phyloP scores from a whole-genome alignment of 352 stramenopile genomes.

The Phytophthora kernoviae region DNA sequence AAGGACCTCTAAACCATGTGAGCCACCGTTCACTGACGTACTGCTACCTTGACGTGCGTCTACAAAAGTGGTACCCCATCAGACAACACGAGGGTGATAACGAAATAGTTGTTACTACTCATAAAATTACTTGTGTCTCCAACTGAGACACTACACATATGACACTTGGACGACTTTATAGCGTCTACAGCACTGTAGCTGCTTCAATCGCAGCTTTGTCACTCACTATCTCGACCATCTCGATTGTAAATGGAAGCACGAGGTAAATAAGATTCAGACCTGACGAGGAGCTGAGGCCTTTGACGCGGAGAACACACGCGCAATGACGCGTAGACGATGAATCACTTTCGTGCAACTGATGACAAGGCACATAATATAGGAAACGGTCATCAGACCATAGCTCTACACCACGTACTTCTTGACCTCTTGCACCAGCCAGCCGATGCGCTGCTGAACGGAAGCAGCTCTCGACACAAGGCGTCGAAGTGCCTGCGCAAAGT shows the following conservation, averaged over 20 bases:
- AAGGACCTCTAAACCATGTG: conserved; percentile 7
- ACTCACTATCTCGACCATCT: conserved; percentile 12
- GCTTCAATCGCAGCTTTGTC: conserved; percentile 23
- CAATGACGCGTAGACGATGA: too few species aligned
- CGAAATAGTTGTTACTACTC: conserved; percentile 16
- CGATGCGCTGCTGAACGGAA: conserved; percentile 58
- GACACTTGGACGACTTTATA: conserved; percentile 16
- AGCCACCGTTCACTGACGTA: conserved; percentile 12
- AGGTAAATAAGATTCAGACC: conserved; percentile 28
- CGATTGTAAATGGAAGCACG: conserved; percentile 11
- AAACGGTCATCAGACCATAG: background rate
- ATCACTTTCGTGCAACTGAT: too few species aligned
- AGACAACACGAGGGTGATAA: conserved; percentile 5
- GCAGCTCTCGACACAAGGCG: conserved; percentile 57
- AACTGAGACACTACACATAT: conserved; percentile 12
- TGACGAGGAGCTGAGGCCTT: conserved; percentile 4
- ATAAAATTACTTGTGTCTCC: conserved; percentile 13
- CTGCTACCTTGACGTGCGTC: conserved; percentile 11
- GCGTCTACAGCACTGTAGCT: conserved; percentile 13
- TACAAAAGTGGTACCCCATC: too few species aligned
- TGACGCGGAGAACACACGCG: too few species aligned
- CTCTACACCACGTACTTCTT: conserved; percentile 27
- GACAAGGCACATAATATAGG: conserved; percentile 24
- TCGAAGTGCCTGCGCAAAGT: conserved; percentile 49
- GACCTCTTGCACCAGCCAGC: conserved; percentile 35